phyloP scores from a whole-genome alignment of 805 yeast genomes.

The Sungouiozyma ichnusensis region DNA sequence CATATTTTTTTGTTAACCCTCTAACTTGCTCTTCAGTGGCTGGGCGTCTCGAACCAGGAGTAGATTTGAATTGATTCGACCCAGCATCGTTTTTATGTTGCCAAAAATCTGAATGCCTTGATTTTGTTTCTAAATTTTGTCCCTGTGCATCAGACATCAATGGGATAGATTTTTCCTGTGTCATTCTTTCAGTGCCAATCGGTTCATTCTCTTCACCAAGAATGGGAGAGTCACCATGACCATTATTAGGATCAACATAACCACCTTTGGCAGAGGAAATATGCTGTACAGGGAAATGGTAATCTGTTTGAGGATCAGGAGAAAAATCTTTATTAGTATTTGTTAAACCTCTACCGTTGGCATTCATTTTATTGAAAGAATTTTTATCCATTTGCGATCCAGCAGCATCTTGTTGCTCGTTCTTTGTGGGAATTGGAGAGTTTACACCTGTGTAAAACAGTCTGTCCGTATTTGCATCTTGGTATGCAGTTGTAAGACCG shows the following conservation, averaged over 20 bases:
- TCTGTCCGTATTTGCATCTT: not conserved
- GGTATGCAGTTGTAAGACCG: not conserved
- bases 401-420: not conserved
- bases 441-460: not conserved
- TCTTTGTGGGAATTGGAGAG: not conserved
- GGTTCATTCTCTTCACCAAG: not conserved
- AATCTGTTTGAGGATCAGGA: not conserved
- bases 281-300: not conserved
- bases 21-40: conserved; percentile 5
- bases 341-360: too few species aligned
- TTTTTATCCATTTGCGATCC: not conserved
- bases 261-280: not conserved
- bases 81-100: not conserved
- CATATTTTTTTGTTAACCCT: not conserved
- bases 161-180: not conserved
- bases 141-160: not conserved
- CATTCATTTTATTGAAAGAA: not conserved
- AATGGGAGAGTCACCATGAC: not conserved
- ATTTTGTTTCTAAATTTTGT: not conserved
- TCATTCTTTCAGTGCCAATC: not conserved
- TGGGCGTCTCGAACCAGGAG: conserved; percentile 5
- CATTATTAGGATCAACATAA: too few species aligned
- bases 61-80: not conserved
- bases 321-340: not conserved
- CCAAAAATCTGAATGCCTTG: conserved; percentile 1